A percentile compares a stretch with the other conserved stretches of the same genome.
Conservation (phyloP, 164 flowering plant genomes). For the Vitis rupestris region DNA sequence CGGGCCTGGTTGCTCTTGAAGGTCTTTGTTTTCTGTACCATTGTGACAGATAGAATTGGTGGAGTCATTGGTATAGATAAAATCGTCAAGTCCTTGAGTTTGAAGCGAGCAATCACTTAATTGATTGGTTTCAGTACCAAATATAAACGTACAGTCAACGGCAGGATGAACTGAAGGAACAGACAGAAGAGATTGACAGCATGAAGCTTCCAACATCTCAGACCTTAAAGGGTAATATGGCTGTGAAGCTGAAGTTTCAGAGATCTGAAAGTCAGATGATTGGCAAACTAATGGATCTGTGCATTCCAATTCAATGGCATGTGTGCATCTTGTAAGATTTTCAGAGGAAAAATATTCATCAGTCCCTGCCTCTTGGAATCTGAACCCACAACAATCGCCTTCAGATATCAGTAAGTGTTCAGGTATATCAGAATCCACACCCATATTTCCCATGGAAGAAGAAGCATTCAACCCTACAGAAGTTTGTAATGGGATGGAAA, state of each 20-base stretch:
- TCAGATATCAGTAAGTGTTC: slow-evolving; percentile 36
- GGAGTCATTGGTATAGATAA: slow-evolving; percentile 33
- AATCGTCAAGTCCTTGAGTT: slow-evolving; percentile 38
- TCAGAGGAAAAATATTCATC: slow-evolving; percentile 28
- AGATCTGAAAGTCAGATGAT: slow-evolving; percentile 27
- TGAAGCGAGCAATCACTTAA: slow-evolving; percentile 19
- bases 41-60: slow-evolving; percentile 29
- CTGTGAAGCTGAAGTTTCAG: slow-evolving; percentile 29
- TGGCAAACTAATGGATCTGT: slow-evolving; percentile 28
- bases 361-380: slow-evolving; percentile 31
- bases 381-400: slow-evolving; percentile 30
- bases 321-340: slow-evolving; percentile 23
- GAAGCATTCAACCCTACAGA: slow-evolving; percentile 27
- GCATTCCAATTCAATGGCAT: slow-evolving; percentile 20
- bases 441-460: slow-evolving; percentile 25
- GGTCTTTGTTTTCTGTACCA: slow-evolving; percentile 24
- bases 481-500: slow-evolving; percentile 25
- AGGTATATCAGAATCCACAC: slow-evolving; percentile 24
- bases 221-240: slow-evolving; percentile 27
- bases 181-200: slow-evolving; percentile 25
- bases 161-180: slow-evolving; percentile 20
- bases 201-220: slow-evolving; percentile 28
- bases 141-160: slow-evolving; percentile 22
- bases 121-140: slow-evolving; percentile 24
- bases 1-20: slow-evolving; percentile 27